Evolutionary conservation across 78 protist genomes (phyloP), one percentile per base, ranked within the genome.

Genomic region (Dictyostelium capitatum): DNA sequence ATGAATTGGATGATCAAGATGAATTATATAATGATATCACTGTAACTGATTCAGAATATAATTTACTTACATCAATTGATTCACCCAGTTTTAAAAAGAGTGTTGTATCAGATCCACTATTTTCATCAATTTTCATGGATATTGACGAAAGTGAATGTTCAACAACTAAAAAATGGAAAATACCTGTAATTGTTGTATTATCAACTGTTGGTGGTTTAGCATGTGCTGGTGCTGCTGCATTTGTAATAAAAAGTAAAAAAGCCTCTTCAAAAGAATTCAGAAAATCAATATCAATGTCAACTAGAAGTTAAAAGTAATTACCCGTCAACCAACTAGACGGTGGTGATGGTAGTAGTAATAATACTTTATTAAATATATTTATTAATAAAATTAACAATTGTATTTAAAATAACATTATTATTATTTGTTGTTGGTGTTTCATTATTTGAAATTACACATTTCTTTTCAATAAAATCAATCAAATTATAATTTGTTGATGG

Each of bases 121-220:
- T 32, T n/a, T 54, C 73, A 32, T 15, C n/a, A 6, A 17, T 54
- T 14, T 32, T 12, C 30, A 79, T 28, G 3, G 15, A 6, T 12
- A 51, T 15, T 15, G 3, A 54, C 2, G 6, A 8, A 4, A 6
- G 53, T 3, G 83, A 56, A 54, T 79, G 83, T 54, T 20, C 11
- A 30, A 19, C 82, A 28, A 37, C 20, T 11, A 14, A 73, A 9
- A 84, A 83, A 59, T 84, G 92, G 92, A 84, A 84, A 59, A 43
- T 84, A 12, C 83, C 92, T 6, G 75, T 84, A 12, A 84, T 84
- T 17, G 64, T 43, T 28, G 75, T 59, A 0, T 37, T 84, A 5
- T 59, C 59, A 8, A 28, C 19, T 19, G 92, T 59, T 46, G 92
- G 92, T 74, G 56, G 74, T 17, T 48, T 57, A 15, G 48, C 92